A percentile compares a stretch with the other conserved stretches of the same genome.
These are phyloP conservation scores for Yamadazyma olivae DNA, from an alignment of 805 yeast genomes.

Conservation along the genomic window DNA sequence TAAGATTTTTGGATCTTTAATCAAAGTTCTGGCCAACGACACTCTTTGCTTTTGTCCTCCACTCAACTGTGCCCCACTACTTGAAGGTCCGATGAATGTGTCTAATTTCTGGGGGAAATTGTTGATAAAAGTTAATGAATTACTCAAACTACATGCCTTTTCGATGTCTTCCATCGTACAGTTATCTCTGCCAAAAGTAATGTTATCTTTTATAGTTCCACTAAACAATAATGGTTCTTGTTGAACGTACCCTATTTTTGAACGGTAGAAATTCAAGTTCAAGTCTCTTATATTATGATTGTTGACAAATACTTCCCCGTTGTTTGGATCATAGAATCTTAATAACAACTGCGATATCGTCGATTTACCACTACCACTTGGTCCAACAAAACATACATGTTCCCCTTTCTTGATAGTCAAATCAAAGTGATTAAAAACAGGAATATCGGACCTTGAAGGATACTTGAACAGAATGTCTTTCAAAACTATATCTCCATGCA, in stretches of 20 bases:
- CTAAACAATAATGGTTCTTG: constrained; percentile 90
- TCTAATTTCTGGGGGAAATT: constrained; percentile 81
- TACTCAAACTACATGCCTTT: constrained; percentile 65
- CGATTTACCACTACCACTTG: constrained; percentile 96
- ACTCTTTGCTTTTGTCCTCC: constrained; percentile 96
- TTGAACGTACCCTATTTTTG: constrained; percentile 82
- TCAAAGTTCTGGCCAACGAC: constrained; percentile 83
- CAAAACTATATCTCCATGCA: constrained; percentile 60
- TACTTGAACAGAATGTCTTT: constrained; percentile 65
- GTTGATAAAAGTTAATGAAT: constrained; percentile 64
- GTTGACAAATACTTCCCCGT: constrained; percentile 65
- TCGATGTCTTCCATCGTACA: constrained; percentile 58
- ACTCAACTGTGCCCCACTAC: constrained; percentile 74
- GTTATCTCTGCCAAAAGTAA: constrained; percentile 67
- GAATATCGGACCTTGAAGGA: constrained; percentile 77
- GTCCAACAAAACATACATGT: constrained; percentile 92
- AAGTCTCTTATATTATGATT: constrained; percentile 58
- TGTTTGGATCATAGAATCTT: constrained; percentile 76
- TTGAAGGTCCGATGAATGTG: constrained; percentile 76
- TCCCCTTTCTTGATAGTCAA: constrained; percentile 73
- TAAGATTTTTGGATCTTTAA: constrained; percentile 74
- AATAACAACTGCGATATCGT: constrained; percentile 77
- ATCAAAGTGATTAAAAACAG: constrained; percentile 54
- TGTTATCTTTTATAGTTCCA: constrained; percentile 81
- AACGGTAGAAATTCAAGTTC: constrained; percentile 70